phyloP scores from a whole-genome alignment of 179 eudicot species.

The Camellia oleifera region DNA sequence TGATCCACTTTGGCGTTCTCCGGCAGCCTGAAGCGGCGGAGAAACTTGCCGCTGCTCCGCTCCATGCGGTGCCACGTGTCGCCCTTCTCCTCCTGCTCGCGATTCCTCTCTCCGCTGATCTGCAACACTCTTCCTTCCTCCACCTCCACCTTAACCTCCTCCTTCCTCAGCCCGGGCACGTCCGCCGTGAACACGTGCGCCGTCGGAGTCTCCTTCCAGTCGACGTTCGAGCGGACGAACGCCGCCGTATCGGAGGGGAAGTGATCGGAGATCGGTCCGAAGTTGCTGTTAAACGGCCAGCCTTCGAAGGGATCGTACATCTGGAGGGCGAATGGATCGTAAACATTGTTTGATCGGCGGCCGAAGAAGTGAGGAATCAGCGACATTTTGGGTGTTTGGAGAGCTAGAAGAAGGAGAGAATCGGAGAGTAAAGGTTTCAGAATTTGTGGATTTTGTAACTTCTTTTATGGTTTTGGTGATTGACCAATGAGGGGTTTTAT shows the following conservation, averaged over 20 bases:
- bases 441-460: too few relatives aligned
- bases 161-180: constrained; percentile 25
- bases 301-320: constrained; percentile 31
- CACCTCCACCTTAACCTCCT: constrained; percentile 21
- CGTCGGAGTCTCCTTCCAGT: constrained; percentile 56
- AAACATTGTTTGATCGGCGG: constrained; percentile 22
- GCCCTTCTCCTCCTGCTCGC: constrained; percentile 28
- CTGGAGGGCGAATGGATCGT: constrained; percentile 35
- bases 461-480: too few relatives aligned
- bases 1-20: constrained; percentile 40
- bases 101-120: constrained; percentile 17
- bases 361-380: constrained; percentile 8
- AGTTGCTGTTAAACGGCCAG: constrained; percentile 6
- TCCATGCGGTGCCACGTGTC: constrained; percentile 45
- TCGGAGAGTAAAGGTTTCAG: too few relatives aligned
- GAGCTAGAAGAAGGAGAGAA: neutral
- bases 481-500: too few relatives aligned
- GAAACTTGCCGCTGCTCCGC: constrained; percentile 37
- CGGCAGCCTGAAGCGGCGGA: constrained; percentile 36
- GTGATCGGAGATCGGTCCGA: neutral
- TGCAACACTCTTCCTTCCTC: constrained; percentile 9
- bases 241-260: constrained; percentile 25
- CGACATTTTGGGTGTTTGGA: constrained; percentile 5
- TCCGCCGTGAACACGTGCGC: constrained; percentile 52
- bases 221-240: constrained; percentile 31